phyloP scores from a whole-genome alignment of 805 yeast species.

The Barnettozyma sp. region DNA sequence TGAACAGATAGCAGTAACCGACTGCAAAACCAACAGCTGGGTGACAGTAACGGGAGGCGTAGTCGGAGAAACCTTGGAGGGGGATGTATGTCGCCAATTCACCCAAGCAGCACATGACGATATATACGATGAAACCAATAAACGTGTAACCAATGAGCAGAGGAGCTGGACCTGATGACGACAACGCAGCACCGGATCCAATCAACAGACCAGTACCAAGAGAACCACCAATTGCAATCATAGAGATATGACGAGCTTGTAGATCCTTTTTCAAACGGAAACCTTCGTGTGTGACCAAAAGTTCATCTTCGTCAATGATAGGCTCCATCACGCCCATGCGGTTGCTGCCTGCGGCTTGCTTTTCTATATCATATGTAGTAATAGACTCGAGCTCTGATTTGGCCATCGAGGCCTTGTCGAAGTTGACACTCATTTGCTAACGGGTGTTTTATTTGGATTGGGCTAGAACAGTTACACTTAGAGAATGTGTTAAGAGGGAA shows the following conservation, averaged over 20 bases:
- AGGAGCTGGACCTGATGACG: constrained; percentile 65
- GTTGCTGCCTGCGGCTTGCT: neutral
- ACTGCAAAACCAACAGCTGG: constrained; percentile 19
- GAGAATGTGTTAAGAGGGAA: too few relatives aligned
- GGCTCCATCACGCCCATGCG: constrained; percentile 1
- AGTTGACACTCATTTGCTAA: neutral
- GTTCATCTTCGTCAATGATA: constrained; percentile 1
- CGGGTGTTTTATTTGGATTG: too few relatives aligned
- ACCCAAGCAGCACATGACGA: constrained; percentile 60
- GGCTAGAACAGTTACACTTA: too few relatives aligned
- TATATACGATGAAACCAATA: constrained; percentile 60
- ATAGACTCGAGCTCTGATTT: constrained; percentile 34
- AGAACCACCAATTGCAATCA: constrained; percentile 82
- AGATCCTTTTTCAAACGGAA: constrained; percentile 12
- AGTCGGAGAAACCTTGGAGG: constrained; percentile 52
- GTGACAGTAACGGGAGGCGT: constrained; percentile 38
- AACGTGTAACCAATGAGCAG: constrained; percentile 43
- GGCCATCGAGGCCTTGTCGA: neutral
- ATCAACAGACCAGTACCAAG: constrained; percentile 75
- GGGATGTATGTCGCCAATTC: constrained; percentile 64
- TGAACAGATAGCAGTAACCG: constrained; percentile 21
- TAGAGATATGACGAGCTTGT: constrained; percentile 54
- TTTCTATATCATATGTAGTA: constrained; percentile 32
- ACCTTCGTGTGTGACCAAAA: constrained; percentile 8
- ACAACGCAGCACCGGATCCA: constrained; percentile 67